Evolutionary conservation across 805 yeast species (phyloP).

Genomic region (Schizosaccharomyces cryophilus): DNA sequence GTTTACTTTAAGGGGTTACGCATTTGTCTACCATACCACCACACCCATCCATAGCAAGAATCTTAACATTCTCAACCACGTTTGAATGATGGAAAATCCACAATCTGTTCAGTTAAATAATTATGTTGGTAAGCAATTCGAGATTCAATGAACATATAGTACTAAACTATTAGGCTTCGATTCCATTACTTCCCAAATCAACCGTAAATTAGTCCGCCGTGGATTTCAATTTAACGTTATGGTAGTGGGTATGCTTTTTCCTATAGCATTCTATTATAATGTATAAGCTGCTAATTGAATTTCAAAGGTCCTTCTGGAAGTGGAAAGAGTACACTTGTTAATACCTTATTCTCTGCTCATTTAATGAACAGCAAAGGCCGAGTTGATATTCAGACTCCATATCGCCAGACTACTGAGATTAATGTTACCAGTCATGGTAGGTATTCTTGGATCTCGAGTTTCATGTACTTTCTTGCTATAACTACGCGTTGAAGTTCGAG

Average conservation of each 20-base stretch:
- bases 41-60: no score
- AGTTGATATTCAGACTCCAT: constrained; percentile 1
- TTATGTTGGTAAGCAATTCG: not conserved
- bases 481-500: constrained; percentile 8
- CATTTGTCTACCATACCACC: no score
- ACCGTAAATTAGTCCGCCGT: constrained; percentile 65
- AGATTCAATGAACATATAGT: not conserved
- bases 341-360: constrained; percentile 70
- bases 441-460: not conserved
- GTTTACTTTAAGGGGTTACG: no score
- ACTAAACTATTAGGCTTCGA: constrained; percentile 58
- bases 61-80: no score
- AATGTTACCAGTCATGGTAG: constrained; percentile 12
- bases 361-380: constrained; percentile 56
- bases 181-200: constrained; percentile 86
- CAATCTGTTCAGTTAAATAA: constrained; percentile 29
- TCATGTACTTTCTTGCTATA: not conserved
- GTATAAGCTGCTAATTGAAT: not conserved
- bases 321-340: constrained; percentile 79
- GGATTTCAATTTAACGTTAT: constrained; percentile 87
- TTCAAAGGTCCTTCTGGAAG: constrained; percentile 42
- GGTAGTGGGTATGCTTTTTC: constrained; percentile 38
- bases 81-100: constrained; percentile 3
- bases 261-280: not conserved
- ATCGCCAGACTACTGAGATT: constrained; percentile 7